Base-by-base conservation (phyloP, 2,329 filamentous ascomycete genomes). In the Colletotrichum orchidophilum region DNA sequence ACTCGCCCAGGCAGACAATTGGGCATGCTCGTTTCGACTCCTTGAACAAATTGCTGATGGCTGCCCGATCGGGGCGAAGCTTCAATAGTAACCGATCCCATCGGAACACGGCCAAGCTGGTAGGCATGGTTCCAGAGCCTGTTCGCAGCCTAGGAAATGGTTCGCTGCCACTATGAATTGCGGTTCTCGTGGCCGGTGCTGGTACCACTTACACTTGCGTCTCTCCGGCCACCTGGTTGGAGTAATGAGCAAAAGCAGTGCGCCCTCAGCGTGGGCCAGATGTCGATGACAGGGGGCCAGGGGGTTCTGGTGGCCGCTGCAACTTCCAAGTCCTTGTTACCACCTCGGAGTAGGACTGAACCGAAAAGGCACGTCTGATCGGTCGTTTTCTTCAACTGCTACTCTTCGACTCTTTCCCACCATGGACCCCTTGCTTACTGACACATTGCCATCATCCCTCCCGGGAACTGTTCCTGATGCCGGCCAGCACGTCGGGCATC, bases 121-220 rank as follows among this genome's bases (percentile, higher is more conserved):
- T 33, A 7, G 13, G 24, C 15, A n/a, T 26, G 9, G n/a, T 24
- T 26, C 21, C 49, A 24, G 49, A 13, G 49, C n/a, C 24, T 11
- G 13, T 27, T 15, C 13, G 29, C 24, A 35, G n/a, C 18, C n/a
- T 26, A 35, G 60, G n/a, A 39, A 50, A 52, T 21, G 31, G 24
- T 31, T 11, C 15, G 15, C 52, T 54, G 24, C 26, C 50, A 33
- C 52, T 65, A 33, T 55, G 61, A 27, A 24, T 35, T 26, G 42
- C 35, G 42, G 66, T 42, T 69, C 66, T 53, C 66, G 66, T 35
- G 12, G 57, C 58, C 65, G 59, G 61, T 52, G 57, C 58, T 69
- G 59, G 61, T 52, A 52, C 15, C 26, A 31, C 49, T 29, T 29
- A 21, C 39, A 64, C 50, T 57, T 29, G 54, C 62, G 66, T 39